Percentiles rank a stretch among this genome's conserved stretches.
Evolutionary conservation across 1,139 yeast genomes (phyloP).

Genomic region (Saccharomyces pastorianus): DNA sequence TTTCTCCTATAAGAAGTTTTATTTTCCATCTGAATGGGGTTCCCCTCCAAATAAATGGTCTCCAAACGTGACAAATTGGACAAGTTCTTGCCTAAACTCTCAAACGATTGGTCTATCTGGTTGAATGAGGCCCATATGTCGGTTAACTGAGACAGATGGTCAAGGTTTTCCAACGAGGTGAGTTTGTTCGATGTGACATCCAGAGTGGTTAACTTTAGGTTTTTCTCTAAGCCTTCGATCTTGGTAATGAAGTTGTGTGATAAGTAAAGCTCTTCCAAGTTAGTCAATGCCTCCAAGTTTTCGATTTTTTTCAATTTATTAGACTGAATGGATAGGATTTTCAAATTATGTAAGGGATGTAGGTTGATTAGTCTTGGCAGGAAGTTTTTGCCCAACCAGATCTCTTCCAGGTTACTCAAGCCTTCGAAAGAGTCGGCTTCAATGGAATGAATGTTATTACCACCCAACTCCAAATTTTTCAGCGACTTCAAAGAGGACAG

Average conservation of each 20-base stretch:
- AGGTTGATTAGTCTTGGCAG: slow-evolving; percentile 62
- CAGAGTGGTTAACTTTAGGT: slow-evolving; percentile 57
- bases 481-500: slow-evolving; percentile 50
- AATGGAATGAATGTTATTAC: slow-evolving; percentile 66
- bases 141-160: slow-evolving; percentile 60
- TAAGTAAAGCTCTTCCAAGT: slow-evolving; percentile 77
- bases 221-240: slow-evolving; percentile 72
- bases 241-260: slow-evolving; percentile 75
- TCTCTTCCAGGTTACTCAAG: slow-evolving; percentile 55
- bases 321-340: slow-evolving; percentile 83
- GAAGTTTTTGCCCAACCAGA: slow-evolving; percentile 91
- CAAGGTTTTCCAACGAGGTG: slow-evolving; percentile 51
- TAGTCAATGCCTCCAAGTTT: slow-evolving; percentile 63
- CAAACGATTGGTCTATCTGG: slow-evolving; percentile 51
- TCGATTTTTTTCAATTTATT: slow-evolving; percentile 74
- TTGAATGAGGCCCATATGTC: slow-evolving; percentile 94
- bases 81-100: slow-evolving; percentile 59
- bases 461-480: slow-evolving; percentile 80
- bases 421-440: slow-evolving; percentile 35
- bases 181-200: slow-evolving; percentile 78
- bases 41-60: slow-evolving; percentile 89
- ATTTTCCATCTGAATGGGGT: slow-evolving; percentile 69
- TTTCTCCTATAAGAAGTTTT: slow-evolving; percentile 82
- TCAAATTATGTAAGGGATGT: slow-evolving; percentile 50
- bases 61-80: slow-evolving; percentile 59